Base-by-base conservation (phyloP, 2,329 filamentous ascomycete species). In the Alternaria brassicae region DNA sequence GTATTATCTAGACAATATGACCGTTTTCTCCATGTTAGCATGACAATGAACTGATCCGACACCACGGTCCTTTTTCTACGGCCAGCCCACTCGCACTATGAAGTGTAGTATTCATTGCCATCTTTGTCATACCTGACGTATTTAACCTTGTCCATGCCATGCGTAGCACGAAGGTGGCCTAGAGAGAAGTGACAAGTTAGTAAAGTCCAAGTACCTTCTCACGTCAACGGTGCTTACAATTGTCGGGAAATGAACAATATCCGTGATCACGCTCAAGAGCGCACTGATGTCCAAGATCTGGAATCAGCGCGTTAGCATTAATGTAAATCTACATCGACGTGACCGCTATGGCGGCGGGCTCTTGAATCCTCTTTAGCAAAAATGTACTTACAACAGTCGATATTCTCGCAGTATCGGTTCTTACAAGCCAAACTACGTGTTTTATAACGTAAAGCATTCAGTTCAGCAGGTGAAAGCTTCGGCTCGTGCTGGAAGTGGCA, bases 401-500 rank as follows among this genome's bases (percentile, higher is more conserved):
- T 63, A 39, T 81, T 77, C 28, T 78, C 69, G 56, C 81, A 82
- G 15, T 67, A 66, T n/a, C 70, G 64, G 15, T 76, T 67, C 27
- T 75, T 72, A 59, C 81, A 82, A 6, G 69, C 67, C 9, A 78
- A 66, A 9, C 70, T 76, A n/a, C 80, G 70, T 2, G 80, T 77
- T 57, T 80, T 80, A 55, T 80, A 78, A 42, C 74, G 76, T 32
- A 83, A 65, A 5, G 80, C 79, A 17, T 77, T 72, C 41, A 74
- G 59, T 57, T 81, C 80, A 4, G 69, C 75, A 2, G 69, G 61
- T 1, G 65, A 70, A 19, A 82, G 67, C 21, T 72, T 76, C 34
- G 78, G 76, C 36, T 78, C 78, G 59, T 82, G 81, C 50, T 75
- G 67, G 59, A 81, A 82, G 34, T 73, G 70, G 63, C 81, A 82